A percentile compares a stretch with the other conserved stretches of the same genome.
Conservation (phyloP, 2,329 filamentous ascomycete genomes). For the Cyanodermella asteris region DNA sequence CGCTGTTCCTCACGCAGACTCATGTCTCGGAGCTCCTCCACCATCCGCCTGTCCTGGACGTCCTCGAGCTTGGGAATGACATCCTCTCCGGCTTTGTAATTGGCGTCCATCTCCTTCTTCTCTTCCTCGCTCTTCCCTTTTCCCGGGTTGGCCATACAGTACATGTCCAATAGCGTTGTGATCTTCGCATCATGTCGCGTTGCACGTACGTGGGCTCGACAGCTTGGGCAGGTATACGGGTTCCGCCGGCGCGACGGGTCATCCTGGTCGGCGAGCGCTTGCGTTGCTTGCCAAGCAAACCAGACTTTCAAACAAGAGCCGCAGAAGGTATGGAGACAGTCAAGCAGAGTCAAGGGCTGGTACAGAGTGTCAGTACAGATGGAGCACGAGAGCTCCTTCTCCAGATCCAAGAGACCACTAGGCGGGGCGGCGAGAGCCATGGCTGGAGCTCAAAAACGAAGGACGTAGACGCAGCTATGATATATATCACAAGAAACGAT, state of each 20-base stretch:
- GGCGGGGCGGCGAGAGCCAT: too few relatives aligned
- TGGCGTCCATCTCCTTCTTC: constrained; percentile 49
- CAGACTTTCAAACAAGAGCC: constrained; percentile 89
- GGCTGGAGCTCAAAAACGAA: too few relatives aligned
- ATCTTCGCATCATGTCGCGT: constrained; percentile 82
- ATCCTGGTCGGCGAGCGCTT: constrained; percentile 21
- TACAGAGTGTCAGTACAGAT: constrained; percentile 93
- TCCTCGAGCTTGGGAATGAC: constrained; percentile 47
- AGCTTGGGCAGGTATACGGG: constrained; percentile 77
- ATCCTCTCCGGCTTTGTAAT: constrained; percentile 63
- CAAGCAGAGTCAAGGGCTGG: constrained; percentile 73
- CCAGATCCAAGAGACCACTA: constrained; percentile 42
- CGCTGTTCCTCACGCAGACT: constrained; percentile 49
- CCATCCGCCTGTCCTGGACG: constrained; percentile 44
- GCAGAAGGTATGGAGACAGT: constrained; percentile 91
- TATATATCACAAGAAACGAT: too few relatives aligned
- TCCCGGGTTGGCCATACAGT: constrained; percentile 55
- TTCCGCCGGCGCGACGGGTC: constrained; percentile 16
- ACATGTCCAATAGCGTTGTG: constrained; percentile 76
- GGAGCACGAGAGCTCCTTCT: constrained; percentile 87
- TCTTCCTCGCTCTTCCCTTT: constrained; percentile 49
- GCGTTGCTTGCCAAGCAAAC: constrained; percentile 62
- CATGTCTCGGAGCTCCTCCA: constrained; percentile 50
- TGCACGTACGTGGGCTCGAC: constrained; percentile 64
- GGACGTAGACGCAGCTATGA: too few relatives aligned